A percentile compares a stretch with the other conserved stretches of the same genome.
phyloP scores from a whole-genome alignment of 169 alveolate genomes.

The Plasmodium fragile region DNA sequence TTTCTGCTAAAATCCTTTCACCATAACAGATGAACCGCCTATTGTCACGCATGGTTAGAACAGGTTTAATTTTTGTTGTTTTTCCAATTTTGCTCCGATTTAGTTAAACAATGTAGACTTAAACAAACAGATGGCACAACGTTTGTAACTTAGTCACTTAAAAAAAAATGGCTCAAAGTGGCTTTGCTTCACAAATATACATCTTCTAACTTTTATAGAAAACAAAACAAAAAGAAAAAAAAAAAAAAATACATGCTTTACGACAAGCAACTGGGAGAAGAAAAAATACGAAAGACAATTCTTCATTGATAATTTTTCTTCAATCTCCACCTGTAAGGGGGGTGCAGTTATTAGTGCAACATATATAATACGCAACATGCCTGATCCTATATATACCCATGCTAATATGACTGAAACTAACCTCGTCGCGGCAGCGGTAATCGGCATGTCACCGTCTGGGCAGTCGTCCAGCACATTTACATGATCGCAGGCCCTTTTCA shows the following conservation, averaged over 20 bases:
- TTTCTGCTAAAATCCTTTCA: neutral
- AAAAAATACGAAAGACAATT: neutral
- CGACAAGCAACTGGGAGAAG: neutral
- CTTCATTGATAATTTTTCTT: slow-evolving; percentile 35
- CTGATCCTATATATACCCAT: neutral
- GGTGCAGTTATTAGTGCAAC: neutral
- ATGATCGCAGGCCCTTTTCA: slow-evolving; percentile 58
- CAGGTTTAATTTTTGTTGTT: neutral
- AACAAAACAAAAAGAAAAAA: slow-evolving; percentile 14
- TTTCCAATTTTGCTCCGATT: neutral
- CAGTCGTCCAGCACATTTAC: slow-evolving; percentile 26
- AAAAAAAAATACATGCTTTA: neutral
- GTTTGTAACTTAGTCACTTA: neutral
- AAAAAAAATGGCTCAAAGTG: neutral
- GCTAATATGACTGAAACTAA: slow-evolving; percentile 3
- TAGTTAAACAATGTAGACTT: neutral
- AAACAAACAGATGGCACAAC: slow-evolving; percentile 10
- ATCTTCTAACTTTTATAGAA: slow-evolving; percentile 19
- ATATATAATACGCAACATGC: neutral
- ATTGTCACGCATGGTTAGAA: neutral
- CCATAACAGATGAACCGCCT: neutral
- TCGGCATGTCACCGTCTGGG: slow-evolving; percentile 60
- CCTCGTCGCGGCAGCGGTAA: slow-evolving; percentile 72
- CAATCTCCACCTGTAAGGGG: slow-evolving; percentile 55
- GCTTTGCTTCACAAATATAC: neutral